These are phyloP conservation scores for Trypanosoma platydactyli DNA, from an alignment of 208 protist genomes.

Conservation along the genomic window DNA sequence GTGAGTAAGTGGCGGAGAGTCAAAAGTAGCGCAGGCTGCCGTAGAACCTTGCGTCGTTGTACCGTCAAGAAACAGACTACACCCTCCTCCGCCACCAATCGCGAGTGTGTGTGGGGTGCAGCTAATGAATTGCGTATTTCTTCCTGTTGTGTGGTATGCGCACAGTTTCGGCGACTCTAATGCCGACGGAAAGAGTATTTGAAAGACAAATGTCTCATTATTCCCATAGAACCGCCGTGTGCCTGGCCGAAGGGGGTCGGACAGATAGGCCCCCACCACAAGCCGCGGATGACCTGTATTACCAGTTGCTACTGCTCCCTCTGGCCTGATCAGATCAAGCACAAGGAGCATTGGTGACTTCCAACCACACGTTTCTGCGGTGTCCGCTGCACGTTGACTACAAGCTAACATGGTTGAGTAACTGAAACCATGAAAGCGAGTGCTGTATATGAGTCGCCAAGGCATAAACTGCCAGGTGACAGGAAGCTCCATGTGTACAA, in stretches of 20 bases:
- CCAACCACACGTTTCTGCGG: not conserved
- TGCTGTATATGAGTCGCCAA: conserved; percentile 80
- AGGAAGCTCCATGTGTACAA: conserved; percentile 64
- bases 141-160: conserved; percentile 42
- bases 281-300: conserved; percentile 2
- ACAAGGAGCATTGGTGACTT: conserved; percentile 59
- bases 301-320: not conserved
- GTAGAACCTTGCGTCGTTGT: conserved; percentile 57
- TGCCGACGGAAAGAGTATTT: conserved; percentile 46
- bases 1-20: conserved; percentile 59
- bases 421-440: conserved; percentile 61
- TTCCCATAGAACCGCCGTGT: conserved; percentile 69
- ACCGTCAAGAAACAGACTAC: conserved; percentile 59
- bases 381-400: conserved; percentile 47
- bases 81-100: conserved; percentile 67
- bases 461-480: conserved; percentile 56
- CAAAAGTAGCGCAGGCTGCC: conserved; percentile 58
- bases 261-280: conserved; percentile 67
- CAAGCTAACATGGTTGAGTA: conserved; percentile 46
- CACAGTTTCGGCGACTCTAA: conserved; percentile 34
- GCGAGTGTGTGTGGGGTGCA: conserved; percentile 53
- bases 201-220: conserved; percentile 76
- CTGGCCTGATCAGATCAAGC: conserved; percentile 48
- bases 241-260: conserved; percentile 40
- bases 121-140: conserved; percentile 71